These are phyloP conservation scores for Coemansia sp. DNA, from an alignment of 192 early-diverging fungal species.

Conservation along the genomic window DNA sequence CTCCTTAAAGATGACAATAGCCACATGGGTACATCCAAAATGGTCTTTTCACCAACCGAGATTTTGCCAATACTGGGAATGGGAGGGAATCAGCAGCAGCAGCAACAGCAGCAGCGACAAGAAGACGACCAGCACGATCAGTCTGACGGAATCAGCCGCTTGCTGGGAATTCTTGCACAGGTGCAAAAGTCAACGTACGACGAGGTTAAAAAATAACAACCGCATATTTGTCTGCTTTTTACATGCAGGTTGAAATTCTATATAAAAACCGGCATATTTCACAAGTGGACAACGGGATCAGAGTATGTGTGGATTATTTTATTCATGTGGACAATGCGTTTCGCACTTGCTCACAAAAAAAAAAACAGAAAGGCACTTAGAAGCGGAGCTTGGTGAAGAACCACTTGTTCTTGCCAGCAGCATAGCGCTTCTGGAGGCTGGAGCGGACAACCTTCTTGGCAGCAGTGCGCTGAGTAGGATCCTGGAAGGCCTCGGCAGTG, in stretches of 20 bases:
- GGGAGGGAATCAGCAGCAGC: neutral
- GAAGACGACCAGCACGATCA: slow-evolving; percentile 6
- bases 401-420: slow-evolving; percentile 99
- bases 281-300: neutral
- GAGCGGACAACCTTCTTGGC: slow-evolving; percentile 95
- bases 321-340: slow-evolving; percentile 1
- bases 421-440: slow-evolving; percentile 96
- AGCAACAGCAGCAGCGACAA: neutral
- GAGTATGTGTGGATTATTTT: neutral
- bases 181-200: slow-evolving; percentile 18
- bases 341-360: slow-evolving; percentile 3
- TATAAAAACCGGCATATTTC: neutral
- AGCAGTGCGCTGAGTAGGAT: slow-evolving; percentile 84
- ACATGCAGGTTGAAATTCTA: neutral
- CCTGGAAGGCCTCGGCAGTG: slow-evolving; percentile 87
- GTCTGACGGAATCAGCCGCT: slow-evolving; percentile 28
- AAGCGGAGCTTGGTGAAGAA: slow-evolving; percentile 99
- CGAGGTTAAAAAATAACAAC: neutral
- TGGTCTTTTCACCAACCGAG: neutral
- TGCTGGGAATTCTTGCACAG: slow-evolving; percentile 39
- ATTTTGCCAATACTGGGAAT: neutral
- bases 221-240: slow-evolving; percentile 10
- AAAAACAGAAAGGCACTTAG: slow-evolving; percentile 53
- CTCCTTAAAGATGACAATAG: neutral
- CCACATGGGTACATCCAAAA: neutral